Percentiles rank a stretch among this genome's conserved stretches.
phyloP scores from a whole-genome alignment of 331 rosid genomes.

The Quercus tomentella region DNA sequence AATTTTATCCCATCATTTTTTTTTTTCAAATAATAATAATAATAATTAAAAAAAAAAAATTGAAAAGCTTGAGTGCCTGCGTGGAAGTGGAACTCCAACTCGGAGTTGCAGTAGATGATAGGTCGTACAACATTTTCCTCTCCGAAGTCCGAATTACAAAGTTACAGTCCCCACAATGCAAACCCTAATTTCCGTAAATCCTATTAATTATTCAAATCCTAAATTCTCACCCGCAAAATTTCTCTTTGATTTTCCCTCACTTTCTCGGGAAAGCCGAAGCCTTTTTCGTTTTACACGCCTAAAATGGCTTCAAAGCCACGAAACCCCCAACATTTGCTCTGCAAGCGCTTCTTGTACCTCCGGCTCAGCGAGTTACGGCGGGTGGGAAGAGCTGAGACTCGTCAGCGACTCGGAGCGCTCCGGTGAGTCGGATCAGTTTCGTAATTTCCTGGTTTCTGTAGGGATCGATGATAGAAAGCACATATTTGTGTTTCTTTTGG shows the following conservation, averaged over 20 bases:
- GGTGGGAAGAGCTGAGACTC: conserved; percentile 70
- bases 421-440: conserved; percentile 58
- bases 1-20: no score
- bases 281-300: conserved; percentile 18
- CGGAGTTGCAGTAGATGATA: background rate
- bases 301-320: conserved; percentile 28
- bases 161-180: conserved; percentile 30
- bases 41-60: accelerated
- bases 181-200: conserved; percentile 29
- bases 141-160: no score
- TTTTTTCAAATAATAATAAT: no score
- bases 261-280: conserved; percentile 16
- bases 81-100: no score
- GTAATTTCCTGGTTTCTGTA: conserved; percentile 50
- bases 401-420: conserved; percentile 20
- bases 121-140: background rate
- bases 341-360: conserved; percentile 37
- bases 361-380: conserved; percentile 47
- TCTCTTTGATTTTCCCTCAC: conserved; percentile 30
- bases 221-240: conserved; percentile 16
- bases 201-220: conserved; percentile 15
- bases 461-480: conserved; percentile 67
- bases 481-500: conserved; percentile 54
- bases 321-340: conserved; percentile 25
- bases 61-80: no score